Percentiles rank a stretch among this genome's conserved stretches.
These are phyloP conservation scores for Brettanomyces bruxellensis DNA, from an alignment of 805 yeast genomes.

Conservation along the genomic window DNA sequence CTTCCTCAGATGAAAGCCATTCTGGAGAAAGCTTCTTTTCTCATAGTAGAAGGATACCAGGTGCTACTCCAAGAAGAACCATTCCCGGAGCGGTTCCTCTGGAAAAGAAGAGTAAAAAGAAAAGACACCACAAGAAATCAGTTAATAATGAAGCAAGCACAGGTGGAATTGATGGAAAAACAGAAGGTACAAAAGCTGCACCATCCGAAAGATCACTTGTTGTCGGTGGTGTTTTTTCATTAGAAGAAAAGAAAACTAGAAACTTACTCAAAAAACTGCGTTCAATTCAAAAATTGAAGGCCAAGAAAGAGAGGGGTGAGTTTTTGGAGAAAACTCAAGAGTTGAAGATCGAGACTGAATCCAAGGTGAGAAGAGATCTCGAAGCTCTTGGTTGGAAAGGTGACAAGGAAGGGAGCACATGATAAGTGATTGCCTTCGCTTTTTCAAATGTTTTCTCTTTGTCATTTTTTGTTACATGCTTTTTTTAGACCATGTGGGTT, in stretches of 20 bases:
- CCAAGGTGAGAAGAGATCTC: constrained; percentile 67
- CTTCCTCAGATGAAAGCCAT: not conserved
- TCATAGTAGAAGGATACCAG: constrained; percentile 2
- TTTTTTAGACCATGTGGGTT: too few relatives aligned
- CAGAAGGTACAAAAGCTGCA: not conserved
- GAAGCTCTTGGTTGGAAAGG: constrained; percentile 54
- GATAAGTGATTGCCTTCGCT: not conserved
- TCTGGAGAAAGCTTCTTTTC: constrained; percentile 12
- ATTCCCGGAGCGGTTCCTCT: constrained; percentile 42
- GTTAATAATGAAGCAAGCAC: constrained; percentile 7
- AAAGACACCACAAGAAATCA: constrained; percentile 53
- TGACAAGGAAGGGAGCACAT: not conserved
- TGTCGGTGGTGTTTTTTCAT: constrained; percentile 54
- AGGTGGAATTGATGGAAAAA: not conserved
- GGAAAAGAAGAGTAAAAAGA: constrained; percentile 30
- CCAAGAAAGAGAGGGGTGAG: constrained; percentile 77
- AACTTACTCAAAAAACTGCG: constrained; percentile 85
- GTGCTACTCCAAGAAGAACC: constrained; percentile 9
- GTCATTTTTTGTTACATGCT: too few relatives aligned
- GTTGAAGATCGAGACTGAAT: constrained; percentile 82
- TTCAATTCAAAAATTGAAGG: constrained; percentile 87
- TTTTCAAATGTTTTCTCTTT: too few relatives aligned
- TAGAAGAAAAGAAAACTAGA: constrained; percentile 90
- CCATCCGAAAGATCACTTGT: constrained; percentile 28
- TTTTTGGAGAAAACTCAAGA: constrained; percentile 88